Evolutionary conservation across 108 stramenopile species (phyloP).

Genomic region (Pseudonitzschia pungens): DNA sequence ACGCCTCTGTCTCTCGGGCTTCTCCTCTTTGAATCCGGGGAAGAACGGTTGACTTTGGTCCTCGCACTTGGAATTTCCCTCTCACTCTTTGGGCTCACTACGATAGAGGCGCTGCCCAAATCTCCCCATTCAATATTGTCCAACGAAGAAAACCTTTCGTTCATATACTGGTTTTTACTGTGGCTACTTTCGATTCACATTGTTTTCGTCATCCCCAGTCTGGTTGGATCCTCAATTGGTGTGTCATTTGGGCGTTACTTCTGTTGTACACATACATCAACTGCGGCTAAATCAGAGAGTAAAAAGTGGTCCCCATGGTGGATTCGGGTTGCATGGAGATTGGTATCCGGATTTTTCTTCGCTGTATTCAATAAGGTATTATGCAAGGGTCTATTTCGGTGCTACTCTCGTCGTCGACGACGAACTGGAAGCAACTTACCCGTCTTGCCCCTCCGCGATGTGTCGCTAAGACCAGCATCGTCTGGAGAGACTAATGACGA

Average conservation of each 20-base stretch:
- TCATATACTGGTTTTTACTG: slow-evolving; percentile 27
- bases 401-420: neutral
- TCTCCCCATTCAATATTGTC: slow-evolving; percentile 42
- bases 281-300: neutral
- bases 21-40: slow-evolving; percentile 6
- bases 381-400: neutral
- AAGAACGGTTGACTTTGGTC: slow-evolving; percentile 13
- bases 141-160: slow-evolving; percentile 1
- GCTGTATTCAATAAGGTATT: slow-evolving; percentile 16
- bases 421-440: neutral
- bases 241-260: slow-evolving; percentile 15
- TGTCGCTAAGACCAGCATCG: neutral
- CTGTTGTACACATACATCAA: neutral
- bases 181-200: slow-evolving; percentile 25
- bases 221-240: slow-evolving; percentile 18
- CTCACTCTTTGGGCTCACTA: slow-evolving; percentile 46
- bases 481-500: neutral
- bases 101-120: slow-evolving; percentile 52
- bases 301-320: slow-evolving; percentile 39
- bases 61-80: slow-evolving; percentile 45
- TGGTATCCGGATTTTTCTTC: neutral
- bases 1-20: neutral
- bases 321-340: slow-evolving; percentile 18
- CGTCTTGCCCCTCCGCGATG: slow-evolving; percentile 1
- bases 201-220: slow-evolving; percentile 23